phyloP scores from a whole-genome alignment of 139 green algal genomes.

The Coelastrella sp. region DNA sequence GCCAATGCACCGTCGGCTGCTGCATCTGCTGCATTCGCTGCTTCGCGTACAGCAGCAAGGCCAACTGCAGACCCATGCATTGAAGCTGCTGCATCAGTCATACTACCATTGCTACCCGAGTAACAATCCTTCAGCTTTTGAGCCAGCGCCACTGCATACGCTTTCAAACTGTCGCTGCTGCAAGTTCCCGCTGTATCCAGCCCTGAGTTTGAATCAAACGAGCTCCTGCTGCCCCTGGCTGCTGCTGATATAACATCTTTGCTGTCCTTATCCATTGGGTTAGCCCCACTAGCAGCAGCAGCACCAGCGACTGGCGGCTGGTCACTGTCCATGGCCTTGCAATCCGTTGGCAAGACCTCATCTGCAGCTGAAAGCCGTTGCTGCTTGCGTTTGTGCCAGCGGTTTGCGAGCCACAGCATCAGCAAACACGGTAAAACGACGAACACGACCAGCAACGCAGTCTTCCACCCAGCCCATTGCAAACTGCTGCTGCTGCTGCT shows the following conservation, averaged over 20 bases:
- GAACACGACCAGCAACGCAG: not conserved
- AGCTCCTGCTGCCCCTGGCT: not conserved
- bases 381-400: not conserved
- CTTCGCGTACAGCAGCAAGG: not conserved
- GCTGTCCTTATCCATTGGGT: not conserved
- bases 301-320: not conserved
- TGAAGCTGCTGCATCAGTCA: not conserved
- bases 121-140: not conserved
- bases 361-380: not conserved
- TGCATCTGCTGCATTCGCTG: not conserved
- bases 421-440: not conserved
- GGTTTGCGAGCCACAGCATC: not conserved
- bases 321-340: not conserved
- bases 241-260: not conserved
- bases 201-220: not conserved
- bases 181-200: not conserved
- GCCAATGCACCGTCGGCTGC: not conserved
- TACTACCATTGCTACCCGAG: not conserved
- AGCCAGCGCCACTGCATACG: not conserved
- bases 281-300: not conserved
- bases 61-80: not conserved
- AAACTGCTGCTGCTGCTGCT: not conserved
- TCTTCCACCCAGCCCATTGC: not conserved
- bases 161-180: not conserved
- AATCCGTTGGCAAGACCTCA: not conserved